A percentile compares a stretch with the other conserved stretches of the same genome.
Conservation (phyloP, 768 basidiomycete genomes). For the Amanita pseudoporphyria region DNA sequence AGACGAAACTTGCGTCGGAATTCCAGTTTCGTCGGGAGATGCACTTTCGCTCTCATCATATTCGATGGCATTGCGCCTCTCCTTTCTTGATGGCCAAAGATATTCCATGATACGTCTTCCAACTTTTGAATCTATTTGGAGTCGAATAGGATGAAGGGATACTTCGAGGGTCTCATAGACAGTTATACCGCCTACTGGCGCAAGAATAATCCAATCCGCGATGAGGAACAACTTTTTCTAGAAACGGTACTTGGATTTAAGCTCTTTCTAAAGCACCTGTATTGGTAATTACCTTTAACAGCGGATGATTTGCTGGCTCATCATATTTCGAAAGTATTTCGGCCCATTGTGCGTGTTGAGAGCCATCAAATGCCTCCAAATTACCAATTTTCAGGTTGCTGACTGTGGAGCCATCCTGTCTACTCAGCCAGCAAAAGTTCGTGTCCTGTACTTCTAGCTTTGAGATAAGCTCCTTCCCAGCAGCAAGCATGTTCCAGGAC, state of each 20-base stretch:
- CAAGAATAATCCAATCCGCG: conserved; percentile 74
- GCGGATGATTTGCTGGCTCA: conserved; percentile 58
- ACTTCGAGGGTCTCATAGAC: conserved; percentile 80
- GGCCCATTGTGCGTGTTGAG: conserved; percentile 71
- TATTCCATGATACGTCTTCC: conserved; percentile 83
- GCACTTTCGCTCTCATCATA: conserved; percentile 12
- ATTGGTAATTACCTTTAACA: conserved; percentile 47
- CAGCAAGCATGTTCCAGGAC: conserved; percentile 86
- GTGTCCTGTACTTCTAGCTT: conserved; percentile 79
- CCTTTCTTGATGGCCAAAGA: conserved; percentile 63
- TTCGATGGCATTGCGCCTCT: conserved; percentile 21
- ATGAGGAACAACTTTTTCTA: conserved; percentile 67
- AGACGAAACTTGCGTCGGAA: conserved; percentile 3
- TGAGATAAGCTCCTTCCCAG: conserved; percentile 60
- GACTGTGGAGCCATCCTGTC: conserved; percentile 80
- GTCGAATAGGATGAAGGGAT: conserved; percentile 74
- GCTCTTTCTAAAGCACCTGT: neutral
- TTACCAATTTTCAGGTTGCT: conserved; percentile 70
- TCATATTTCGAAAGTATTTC: conserved; percentile 81
- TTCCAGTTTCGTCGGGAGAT: conserved; percentile 7
- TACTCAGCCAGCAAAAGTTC: conserved; percentile 74
- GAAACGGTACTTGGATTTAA: conserved; percentile 4
- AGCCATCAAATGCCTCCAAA: conserved; percentile 79
- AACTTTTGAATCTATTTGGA: conserved; percentile 79
- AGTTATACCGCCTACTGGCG: conserved; percentile 88